Evolutionary conservation across 331 rosid genomes (phyloP).

Genomic region (Dryas integrifolia): DNA sequence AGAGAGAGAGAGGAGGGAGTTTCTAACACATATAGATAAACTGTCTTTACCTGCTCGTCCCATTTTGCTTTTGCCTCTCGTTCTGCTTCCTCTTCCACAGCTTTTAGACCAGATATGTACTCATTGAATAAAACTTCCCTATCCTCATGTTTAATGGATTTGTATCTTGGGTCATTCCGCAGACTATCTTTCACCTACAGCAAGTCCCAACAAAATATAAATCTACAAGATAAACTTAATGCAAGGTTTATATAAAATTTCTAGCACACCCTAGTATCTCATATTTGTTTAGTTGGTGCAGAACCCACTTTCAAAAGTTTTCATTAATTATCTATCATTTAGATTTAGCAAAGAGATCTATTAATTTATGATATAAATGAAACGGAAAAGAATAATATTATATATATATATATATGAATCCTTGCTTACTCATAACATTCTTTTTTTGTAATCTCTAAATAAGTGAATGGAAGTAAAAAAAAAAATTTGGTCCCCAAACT

Average conservation of each 20-base stretch:
- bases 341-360: neutral
- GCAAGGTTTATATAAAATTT: constrained; percentile 9
- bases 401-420: too few relatives aligned
- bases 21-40: constrained; percentile 17
- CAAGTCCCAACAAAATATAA: constrained; percentile 20
- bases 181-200: constrained; percentile 79
- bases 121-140: constrained; percentile 74
- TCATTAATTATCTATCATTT: neutral
- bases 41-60: constrained; percentile 77
- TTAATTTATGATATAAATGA: too few relatives aligned
- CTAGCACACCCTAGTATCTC: constrained; percentile 1
- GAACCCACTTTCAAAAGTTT: neutral
- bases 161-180: constrained; percentile 83
- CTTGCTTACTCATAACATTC: too few relatives aligned
- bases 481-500: too few relatives aligned
- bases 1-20: constrained; percentile 6
- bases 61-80: constrained; percentile 73
- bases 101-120: constrained; percentile 74
- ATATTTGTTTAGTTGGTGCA: neutral
- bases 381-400: too few relatives aligned
- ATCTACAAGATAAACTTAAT: neutral
- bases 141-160: constrained; percentile 77
- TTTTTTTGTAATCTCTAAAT: too few relatives aligned
- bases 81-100: constrained; percentile 71
- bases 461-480: too few relatives aligned